Percentiles rank a stretch among this genome's conserved stretches.
Conservation (phyloP, 768 basidiomycete genomes). For the Podaxis sp. region DNA sequence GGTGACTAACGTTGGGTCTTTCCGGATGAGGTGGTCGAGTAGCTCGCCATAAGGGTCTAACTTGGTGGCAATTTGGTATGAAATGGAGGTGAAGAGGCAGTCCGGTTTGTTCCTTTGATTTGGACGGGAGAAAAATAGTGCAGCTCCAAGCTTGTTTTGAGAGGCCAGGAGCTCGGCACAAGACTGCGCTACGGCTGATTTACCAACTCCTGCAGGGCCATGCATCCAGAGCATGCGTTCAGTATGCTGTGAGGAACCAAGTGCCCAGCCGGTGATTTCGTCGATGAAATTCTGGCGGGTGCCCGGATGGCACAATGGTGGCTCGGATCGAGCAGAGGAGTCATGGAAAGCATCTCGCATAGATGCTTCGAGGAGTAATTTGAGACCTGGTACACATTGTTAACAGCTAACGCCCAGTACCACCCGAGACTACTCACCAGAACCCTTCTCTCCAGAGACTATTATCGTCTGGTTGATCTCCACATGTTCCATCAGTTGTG, state of each 20-base stretch:
- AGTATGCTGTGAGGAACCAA: background rate
- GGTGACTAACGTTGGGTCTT: background rate
- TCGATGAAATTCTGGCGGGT: background rate
- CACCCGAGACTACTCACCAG: too few species aligned
- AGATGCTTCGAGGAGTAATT: background rate
- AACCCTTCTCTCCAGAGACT: too few species aligned
- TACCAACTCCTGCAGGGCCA: slow-evolving; percentile 2
- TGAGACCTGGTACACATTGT: too few species aligned
- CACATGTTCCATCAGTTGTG: too few species aligned
- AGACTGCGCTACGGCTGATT: slow-evolving; percentile 8
- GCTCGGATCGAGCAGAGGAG: background rate
- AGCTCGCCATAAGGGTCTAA: background rate
- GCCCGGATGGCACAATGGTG: background rate
- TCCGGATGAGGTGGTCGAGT: background rate
- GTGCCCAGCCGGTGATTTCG: background rate
- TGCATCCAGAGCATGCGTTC: background rate
- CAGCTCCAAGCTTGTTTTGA: background rate
- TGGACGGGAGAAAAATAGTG: slow-evolving; percentile 12
- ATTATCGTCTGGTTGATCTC: too few species aligned
- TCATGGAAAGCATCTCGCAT: background rate
- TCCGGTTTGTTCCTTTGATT: background rate
- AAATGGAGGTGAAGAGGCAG: background rate
- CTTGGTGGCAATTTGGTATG: background rate
- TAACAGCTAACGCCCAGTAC: too few species aligned
- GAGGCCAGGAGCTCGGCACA: background rate